These are phyloP conservation scores for Scutellaria minor DNA, from an alignment of 257 asterid genomes.

Conservation along the genomic window DNA sequence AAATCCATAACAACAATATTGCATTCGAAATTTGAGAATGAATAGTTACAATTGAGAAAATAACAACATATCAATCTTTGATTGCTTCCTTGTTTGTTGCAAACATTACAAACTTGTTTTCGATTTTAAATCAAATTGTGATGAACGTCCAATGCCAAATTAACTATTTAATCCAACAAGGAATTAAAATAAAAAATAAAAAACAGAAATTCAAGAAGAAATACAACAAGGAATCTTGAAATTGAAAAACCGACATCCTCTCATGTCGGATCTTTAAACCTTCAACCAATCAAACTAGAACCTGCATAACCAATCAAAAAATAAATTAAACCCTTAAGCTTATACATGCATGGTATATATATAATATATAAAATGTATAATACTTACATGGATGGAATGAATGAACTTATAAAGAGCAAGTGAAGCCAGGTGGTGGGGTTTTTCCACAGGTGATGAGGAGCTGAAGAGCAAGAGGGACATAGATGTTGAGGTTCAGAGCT, in stretches of 20 bases:
- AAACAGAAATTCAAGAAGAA: background rate
- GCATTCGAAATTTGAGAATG: background rate
- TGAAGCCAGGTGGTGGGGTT: conserved; percentile 88
- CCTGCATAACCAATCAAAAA: conserved; percentile 41
- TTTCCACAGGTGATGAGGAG: conserved; percentile 79
- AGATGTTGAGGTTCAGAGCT: conserved; percentile 59
- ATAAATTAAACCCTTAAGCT: background rate
- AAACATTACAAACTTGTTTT: conserved; percentile 37
- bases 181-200: background rate
- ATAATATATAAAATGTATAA: background rate
- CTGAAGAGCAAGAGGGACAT: conserved; percentile 72
- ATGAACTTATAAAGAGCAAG: conserved; percentile 64
- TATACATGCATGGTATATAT: no score
- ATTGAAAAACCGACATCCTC: conserved; percentile 48
- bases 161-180: conserved; percentile 12
- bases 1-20: background rate
- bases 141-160: conserved; percentile 30
- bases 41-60: conserved; percentile 29
- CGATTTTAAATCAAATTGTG: conserved; percentile 32
- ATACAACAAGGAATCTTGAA: conserved; percentile 16
- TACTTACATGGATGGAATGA: background rate
- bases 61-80: conserved; percentile 27
- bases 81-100: conserved; percentile 20
- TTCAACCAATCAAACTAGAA: conserved; percentile 30
- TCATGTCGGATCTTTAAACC: conserved; percentile 44